Evolutionary conservation across 2,329 filamentous ascomycete species (phyloP).

Genomic region (Cadophora sp.): DNA sequence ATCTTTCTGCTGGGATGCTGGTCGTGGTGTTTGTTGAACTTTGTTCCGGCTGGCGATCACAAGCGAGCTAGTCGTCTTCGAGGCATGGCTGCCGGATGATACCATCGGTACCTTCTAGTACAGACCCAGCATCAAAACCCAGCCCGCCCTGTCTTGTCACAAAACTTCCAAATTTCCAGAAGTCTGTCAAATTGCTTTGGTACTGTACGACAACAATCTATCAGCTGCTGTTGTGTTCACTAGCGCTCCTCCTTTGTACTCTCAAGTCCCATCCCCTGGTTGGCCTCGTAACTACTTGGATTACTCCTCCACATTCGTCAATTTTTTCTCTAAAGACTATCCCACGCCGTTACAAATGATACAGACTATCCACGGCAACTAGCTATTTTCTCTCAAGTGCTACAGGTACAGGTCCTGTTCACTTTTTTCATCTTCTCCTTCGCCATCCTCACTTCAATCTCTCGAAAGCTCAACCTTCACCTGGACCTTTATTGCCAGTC

Average conservation of each 20-base stretch:
- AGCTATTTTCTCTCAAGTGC: not conserved
- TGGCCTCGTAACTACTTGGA: not conserved
- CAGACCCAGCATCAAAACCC: not conserved
- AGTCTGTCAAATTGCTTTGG: conserved; percentile 2
- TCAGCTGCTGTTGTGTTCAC: not conserved
- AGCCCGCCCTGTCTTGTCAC: not conserved
- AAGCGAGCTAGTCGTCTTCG: not conserved
- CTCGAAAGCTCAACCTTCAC: conserved; percentile 2
- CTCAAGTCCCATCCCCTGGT: not conserved
- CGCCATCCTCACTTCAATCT: not conserved
- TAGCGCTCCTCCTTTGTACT: conserved; percentile 12
- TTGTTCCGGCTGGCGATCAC: conserved; percentile 5
- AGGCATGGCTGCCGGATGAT: conserved; percentile 16
- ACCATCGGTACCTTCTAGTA: conserved; percentile 1
- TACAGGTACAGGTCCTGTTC: conserved; percentile 3
- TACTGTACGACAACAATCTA: not conserved
- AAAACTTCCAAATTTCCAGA: not conserved
- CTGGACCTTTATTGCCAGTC: conserved; percentile 9
- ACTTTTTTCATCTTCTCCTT: conserved; percentile 11
- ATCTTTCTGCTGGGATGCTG: not conserved
- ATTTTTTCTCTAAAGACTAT: not conserved
- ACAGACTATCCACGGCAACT: not conserved
- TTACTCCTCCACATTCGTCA: not conserved
- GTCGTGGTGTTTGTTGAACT: not conserved
- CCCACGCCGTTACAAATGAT: not conserved